These are phyloP conservation scores for Vicia sativa DNA, from an alignment of 306 rosid genomes.

Conservation along the genomic window DNA sequence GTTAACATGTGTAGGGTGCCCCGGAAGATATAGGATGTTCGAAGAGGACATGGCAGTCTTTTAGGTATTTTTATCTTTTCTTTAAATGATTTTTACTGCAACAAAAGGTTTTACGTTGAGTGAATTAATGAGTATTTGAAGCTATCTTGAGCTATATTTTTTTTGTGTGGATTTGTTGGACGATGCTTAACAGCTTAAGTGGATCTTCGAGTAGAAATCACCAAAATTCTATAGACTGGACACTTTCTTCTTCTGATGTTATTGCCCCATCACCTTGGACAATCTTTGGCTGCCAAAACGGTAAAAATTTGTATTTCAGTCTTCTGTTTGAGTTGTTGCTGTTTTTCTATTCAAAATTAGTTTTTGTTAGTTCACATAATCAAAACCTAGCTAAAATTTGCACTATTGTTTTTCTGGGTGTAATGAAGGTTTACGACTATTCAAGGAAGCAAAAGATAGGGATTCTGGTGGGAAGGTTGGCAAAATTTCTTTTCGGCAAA, in stretches of 20 bases:
- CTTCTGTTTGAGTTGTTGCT: slow-evolving; percentile 34
- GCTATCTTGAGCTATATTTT: neutral
- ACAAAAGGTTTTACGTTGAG: neutral
- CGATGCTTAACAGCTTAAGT: slow-evolving; percentile 52
- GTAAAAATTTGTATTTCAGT: slow-evolving; percentile 46
- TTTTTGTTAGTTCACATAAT: slow-evolving; percentile 1
- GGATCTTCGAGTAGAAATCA: slow-evolving; percentile 54
- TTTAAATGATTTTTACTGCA: slow-evolving; percentile 10
- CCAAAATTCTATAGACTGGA: slow-evolving; percentile 64
- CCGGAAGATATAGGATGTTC: slow-evolving; percentile 64
- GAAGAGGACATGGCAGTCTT: slow-evolving; percentile 66
- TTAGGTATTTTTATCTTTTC: slow-evolving; percentile 50
- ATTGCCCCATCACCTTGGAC: slow-evolving; percentile 96
- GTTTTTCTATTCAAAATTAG: neutral
- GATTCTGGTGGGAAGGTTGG: slow-evolving; percentile 71
- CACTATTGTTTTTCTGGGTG: slow-evolving; percentile 27
- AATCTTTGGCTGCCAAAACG: slow-evolving; percentile 94
- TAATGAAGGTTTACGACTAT: slow-evolving; percentile 78
- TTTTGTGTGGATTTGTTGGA: neutral
- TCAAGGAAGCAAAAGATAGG: slow-evolving; percentile 86
- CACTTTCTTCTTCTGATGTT: slow-evolving; percentile 72
- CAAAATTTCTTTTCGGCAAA: slow-evolving; percentile 27
- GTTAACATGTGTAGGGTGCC: slow-evolving; percentile 56
- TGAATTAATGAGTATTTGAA: slow-evolving; percentile 15
- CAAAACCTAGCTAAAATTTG: slow-evolving; percentile 24